A percentile compares a stretch with the other conserved stretches of the same genome.
These are phyloP conservation scores for Paraleonurus japonicus DNA, from an alignment of 257 asterid species.

Conservation along the genomic window DNA sequence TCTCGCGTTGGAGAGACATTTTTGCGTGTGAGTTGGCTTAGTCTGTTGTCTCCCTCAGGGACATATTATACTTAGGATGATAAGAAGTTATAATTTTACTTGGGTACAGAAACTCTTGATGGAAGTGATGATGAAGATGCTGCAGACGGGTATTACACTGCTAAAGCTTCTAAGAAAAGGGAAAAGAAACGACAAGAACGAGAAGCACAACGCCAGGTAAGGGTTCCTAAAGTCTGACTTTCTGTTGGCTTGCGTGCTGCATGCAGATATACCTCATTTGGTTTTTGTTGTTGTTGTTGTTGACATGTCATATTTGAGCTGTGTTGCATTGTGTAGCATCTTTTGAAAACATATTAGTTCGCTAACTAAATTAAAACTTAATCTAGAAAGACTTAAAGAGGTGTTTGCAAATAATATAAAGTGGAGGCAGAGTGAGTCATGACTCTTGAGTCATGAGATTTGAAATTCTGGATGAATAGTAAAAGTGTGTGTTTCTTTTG, in stretches of 20 bases:
- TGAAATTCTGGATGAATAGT: too few species aligned
- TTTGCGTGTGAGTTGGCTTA: not conserved
- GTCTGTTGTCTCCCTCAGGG: not conserved
- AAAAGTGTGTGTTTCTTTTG: too few species aligned
- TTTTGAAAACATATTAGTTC: not conserved
- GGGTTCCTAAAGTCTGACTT: not conserved
- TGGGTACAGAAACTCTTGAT: slow-evolving; percentile 53
- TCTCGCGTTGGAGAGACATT: not conserved
- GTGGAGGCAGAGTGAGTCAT: too few species aligned
- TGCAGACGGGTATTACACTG: slow-evolving; percentile 58
- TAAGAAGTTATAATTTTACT: slow-evolving; percentile 1
- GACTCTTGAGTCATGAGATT: too few species aligned
- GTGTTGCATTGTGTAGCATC: not conserved
- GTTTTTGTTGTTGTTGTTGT: too few species aligned
- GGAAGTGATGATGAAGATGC: slow-evolving; percentile 83
- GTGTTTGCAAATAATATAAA: too few species aligned
- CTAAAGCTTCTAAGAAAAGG: slow-evolving; percentile 68
- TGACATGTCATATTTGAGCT: not conserved
- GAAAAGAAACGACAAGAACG: slow-evolving; percentile 92
- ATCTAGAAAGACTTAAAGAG: not conserved
- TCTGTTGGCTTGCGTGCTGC: not conserved
- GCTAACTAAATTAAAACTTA: not conserved
- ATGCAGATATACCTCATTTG: not conserved
- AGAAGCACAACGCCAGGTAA: slow-evolving; percentile 90
- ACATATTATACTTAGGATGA: not conserved